Evolutionary conservation across 2,329 filamentous ascomycete species (phyloP).

Genomic region (Talaromyces sp.): DNA sequence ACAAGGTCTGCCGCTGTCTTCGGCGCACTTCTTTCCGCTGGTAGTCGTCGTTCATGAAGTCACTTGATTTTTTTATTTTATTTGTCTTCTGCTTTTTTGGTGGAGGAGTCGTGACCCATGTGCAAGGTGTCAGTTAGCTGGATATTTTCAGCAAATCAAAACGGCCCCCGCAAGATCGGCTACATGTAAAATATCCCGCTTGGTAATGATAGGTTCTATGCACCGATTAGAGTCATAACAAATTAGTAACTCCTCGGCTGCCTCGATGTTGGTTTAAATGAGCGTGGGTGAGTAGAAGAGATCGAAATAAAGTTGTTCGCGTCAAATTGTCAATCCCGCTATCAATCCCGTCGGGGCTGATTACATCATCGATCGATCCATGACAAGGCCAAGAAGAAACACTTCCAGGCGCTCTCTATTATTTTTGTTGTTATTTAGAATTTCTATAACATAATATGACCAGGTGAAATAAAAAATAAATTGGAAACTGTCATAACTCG

Average conservation of each 20-base stretch:
- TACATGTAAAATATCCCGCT: background rate
- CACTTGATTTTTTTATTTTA: background rate
- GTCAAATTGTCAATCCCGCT: background rate
- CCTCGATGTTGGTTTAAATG: background rate
- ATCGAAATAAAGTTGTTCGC: background rate
- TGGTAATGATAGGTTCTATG: background rate
- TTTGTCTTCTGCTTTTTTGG: background rate
- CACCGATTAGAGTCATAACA: background rate
- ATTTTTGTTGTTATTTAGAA: background rate
- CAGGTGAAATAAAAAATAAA: background rate
- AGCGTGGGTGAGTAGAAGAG: background rate
- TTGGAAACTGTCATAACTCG: background rate
- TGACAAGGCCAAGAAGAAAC: background rate
- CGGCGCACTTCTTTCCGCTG: conserved; percentile 10
- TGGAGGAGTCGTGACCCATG: too few species aligned
- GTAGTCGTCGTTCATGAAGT: conserved; percentile 2
- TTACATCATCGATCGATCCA: background rate
- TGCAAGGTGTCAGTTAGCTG: background rate
- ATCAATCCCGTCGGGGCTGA: background rate
- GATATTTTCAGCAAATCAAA: background rate
- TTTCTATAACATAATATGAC: background rate
- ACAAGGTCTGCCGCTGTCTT: conserved; percentile 13
- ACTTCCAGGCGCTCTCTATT: background rate
- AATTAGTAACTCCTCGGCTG: background rate
- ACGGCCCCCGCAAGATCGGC: background rate